Evolutionary conservation across 768 basidiomycete genomes (phyloP).

Genomic region (Serendipita sp.): DNA sequence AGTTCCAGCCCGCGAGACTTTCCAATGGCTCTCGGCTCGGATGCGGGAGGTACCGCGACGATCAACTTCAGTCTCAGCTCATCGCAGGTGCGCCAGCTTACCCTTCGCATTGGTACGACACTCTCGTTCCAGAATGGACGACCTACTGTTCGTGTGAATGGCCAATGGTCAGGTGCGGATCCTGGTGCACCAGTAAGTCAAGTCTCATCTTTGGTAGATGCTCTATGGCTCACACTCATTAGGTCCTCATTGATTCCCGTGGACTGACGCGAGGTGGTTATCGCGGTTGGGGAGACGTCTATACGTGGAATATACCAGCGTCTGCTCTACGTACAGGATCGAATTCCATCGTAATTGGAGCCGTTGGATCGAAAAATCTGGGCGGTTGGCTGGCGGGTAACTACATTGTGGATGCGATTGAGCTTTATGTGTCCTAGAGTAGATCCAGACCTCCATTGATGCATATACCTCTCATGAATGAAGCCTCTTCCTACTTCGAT

Average conservation of each 20-base stretch:
- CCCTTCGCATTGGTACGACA: slow-evolving; percentile 31
- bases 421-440: not conserved
- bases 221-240: too few relatives aligned
- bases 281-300: not conserved
- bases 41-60: slow-evolving; percentile 30
- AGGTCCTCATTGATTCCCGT: not conserved
- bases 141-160: slow-evolving; percentile 30
- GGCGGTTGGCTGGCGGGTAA: not conserved
- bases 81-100: slow-evolving; percentile 19
- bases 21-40: slow-evolving; percentile 32
- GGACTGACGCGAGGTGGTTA: not conserved
- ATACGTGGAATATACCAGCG: not conserved
- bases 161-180: not conserved
- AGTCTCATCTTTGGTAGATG: not conserved
- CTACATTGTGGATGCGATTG: not conserved
- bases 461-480: too few relatives aligned
- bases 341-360: not conserved
- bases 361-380: not conserved
- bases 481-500: too few relatives aligned
- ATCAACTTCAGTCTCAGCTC: slow-evolving; percentile 16
- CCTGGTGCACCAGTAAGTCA: not conserved
- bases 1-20: slow-evolving; percentile 23
- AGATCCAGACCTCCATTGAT: not conserved
- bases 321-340: not conserved
- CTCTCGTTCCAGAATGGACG: slow-evolving; percentile 32